These are phyloP conservation scores for Daldinia caldariorum DNA, from an alignment of 495 filamentous ascomycete genomes.

Conservation along the genomic window DNA sequence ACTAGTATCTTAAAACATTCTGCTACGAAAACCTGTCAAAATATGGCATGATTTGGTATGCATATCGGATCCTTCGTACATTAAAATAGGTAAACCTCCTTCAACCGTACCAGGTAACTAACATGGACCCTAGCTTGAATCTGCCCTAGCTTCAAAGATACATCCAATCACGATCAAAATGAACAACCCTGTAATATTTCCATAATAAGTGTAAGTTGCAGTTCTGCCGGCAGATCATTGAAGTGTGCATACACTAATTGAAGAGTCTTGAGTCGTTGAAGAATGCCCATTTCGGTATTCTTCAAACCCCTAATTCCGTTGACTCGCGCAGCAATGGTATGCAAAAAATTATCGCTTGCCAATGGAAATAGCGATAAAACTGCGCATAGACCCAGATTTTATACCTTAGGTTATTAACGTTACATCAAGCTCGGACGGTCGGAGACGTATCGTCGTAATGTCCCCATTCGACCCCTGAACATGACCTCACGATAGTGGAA, in stretches of 20 bases:
- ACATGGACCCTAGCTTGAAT: too few relatives aligned
- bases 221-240: neutral
- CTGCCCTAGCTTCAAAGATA: too few relatives aligned
- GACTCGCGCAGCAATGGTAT: neutral
- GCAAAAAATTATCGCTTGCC: neutral
- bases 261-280: neutral
- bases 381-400: neutral
- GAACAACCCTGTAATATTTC: neutral
- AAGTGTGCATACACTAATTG: neutral
- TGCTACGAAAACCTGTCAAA: too few relatives aligned
- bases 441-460: constrained; percentile 18
- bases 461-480: constrained; percentile 3
- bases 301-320: neutral
- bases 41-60: too few relatives aligned
- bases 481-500: constrained; percentile 16
- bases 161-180: neutral
- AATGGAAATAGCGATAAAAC: neutral
- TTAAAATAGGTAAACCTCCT: too few relatives aligned
- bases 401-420: constrained; percentile 14
- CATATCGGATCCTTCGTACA: too few relatives aligned
- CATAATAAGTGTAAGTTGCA: neutral
- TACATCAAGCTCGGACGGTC: constrained; percentile 31
- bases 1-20: too few relatives aligned
- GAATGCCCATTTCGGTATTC: neutral
- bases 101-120: too few relatives aligned